Evolutionary conservation across 176 grass and related monocot species (phyloP), one percentile per base, ranked within the genome.

Genomic region (Avena insularis): DNA sequence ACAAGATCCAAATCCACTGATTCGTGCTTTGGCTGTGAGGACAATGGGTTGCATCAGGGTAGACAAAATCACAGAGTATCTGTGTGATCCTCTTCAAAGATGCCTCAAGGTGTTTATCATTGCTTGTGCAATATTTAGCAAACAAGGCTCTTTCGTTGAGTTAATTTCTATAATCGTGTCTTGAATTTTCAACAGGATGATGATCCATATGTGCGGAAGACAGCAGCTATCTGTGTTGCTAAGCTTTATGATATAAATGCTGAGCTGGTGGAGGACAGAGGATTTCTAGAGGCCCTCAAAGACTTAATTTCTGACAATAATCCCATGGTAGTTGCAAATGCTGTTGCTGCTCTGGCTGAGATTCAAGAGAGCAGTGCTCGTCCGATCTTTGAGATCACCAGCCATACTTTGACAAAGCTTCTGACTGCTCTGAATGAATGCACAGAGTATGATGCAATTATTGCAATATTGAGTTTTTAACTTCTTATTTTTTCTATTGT

Each of bases 241-340:
- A 99, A 99, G 73, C 91, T 99, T 75, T 99, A 96, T 90, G 97
- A 99, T 83, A 99, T 99, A 94, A 99, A 99, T 31, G 94, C 94
- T 64, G 94, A 96, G 85, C 80, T 99, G 79, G 97, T 99, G 73
- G 94, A 99, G 92, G 97, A 99, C 85, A 91, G 97, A 82, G 97
- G 97, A 74, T 99, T 99, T 82, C 80, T 99, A 50, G 97, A 99
- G 83, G 93, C 89, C 60, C 90, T 96, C 50, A 99, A 94, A 56
- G 94, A 99, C 81, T 91, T 99, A 76, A 99, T 99, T 71, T 99
- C 94, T 78, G 97, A 99, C 83, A 99, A 99, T 77, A 99, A 99
- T 91, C 97, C 97, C 73, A 99, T 99, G 97, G 97, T 99, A 33
- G 97, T 99, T 79, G 97, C 97, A 93, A 99, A 99, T 96, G 97